These are phyloP conservation scores for Botryotinia calthae DNA, from an alignment of 2,329 filamentous ascomycete species.

Conservation along the genomic window DNA sequence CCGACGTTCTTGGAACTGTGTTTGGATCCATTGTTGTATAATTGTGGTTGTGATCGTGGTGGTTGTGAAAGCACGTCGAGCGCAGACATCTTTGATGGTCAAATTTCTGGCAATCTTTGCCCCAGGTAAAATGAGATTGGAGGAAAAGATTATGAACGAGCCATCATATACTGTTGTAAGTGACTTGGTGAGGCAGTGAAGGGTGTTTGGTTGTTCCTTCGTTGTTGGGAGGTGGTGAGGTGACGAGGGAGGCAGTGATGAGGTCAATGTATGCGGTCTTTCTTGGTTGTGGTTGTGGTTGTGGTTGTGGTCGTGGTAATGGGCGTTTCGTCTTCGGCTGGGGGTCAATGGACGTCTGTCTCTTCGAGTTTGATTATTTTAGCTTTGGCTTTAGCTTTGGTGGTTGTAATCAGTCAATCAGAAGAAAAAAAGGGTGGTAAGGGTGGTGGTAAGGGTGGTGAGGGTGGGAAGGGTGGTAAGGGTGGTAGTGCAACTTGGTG, in stretches of 20 bases:
- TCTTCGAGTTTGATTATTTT: slow-evolving; percentile 12
- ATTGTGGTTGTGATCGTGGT: slow-evolving; percentile 13
- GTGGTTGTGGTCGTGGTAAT: background rate
- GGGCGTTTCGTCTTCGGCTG: background rate
- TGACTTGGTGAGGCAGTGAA: background rate
- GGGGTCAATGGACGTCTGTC: slow-evolving; percentile 4
- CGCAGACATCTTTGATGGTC: slow-evolving; percentile 26
- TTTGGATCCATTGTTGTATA: slow-evolving; percentile 37
- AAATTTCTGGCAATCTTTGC: slow-evolving; percentile 16
- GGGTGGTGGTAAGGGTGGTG: slow-evolving; percentile 1
- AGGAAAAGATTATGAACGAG: background rate
- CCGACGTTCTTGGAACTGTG: slow-evolving; percentile 32
- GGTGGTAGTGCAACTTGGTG: background rate
- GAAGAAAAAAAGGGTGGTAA: background rate
- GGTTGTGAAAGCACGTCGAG: slow-evolving; percentile 20
- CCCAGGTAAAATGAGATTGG: background rate
- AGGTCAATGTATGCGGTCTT: slow-evolving; percentile 4
- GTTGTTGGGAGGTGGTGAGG: background rate
- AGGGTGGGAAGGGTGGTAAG: slow-evolving; percentile 3
- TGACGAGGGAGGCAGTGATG: slow-evolving; percentile 10
- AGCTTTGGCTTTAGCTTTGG: background rate
- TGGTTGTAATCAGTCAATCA: background rate
- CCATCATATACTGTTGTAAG: background rate
- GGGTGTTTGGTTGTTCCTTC: background rate
- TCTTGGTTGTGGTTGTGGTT: background rate